These are phyloP conservation scores for Exserohilum rostratum DNA, from an alignment of 2,329 filamentous ascomycete species.

Conservation along the genomic window DNA sequence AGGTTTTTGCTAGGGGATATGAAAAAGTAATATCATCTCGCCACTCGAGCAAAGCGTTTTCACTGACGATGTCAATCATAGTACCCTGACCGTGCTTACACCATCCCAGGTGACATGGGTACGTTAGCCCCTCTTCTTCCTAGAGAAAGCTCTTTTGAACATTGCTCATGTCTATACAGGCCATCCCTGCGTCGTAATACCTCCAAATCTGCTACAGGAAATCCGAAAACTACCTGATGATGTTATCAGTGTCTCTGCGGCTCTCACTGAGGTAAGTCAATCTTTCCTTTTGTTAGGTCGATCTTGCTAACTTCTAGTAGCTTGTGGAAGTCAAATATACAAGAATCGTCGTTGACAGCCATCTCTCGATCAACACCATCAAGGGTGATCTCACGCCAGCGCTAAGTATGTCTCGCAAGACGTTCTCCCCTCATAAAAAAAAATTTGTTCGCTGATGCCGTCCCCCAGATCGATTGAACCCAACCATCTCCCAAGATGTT, in stretches of 20 bases:
- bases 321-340: conserved; percentile 43
- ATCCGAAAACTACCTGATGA: conserved; percentile 41
- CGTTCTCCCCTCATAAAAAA: not conserved
- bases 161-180: conserved; percentile 22
- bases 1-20: conserved; percentile 38
- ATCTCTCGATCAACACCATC: conserved; percentile 28
- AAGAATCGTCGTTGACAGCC: conserved; percentile 25
- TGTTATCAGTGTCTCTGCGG: conserved; percentile 40
- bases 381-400: conserved; percentile 44
- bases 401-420: conserved; percentile 30
- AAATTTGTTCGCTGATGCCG: conserved; percentile 14
- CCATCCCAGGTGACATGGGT: conserved; percentile 29
- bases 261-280: conserved; percentile 31
- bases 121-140: not conserved
- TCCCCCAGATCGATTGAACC: conserved; percentile 35
- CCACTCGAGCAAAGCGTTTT: not conserved
- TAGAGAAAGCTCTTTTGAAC: not conserved
- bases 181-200: conserved; percentile 35
- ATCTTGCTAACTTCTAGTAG: conserved; percentile 24
- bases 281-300: not conserved
- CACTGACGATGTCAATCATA: conserved; percentile 21
- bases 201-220: conserved; percentile 38
- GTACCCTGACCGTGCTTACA: conserved; percentile 39
- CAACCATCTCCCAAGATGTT: conserved; percentile 37
- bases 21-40: conserved; percentile 22